Conservation (phyloP, 2,329 filamentous ascomycete species). For the Microdochium paspali region DNA sequence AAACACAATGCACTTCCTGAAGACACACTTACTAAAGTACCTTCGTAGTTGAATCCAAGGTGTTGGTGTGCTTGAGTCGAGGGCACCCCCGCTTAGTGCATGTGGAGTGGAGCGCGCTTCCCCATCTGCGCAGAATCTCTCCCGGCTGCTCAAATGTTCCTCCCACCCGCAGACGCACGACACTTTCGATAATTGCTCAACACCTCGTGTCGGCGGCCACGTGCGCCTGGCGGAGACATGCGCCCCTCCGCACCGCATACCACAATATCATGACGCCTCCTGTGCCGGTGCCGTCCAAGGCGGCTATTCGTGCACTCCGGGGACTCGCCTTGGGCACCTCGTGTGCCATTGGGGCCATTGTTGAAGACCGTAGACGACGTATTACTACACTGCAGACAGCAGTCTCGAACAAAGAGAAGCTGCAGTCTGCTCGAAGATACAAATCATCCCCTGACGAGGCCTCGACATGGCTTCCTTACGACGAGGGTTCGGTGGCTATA, state of each 20-base stretch:
- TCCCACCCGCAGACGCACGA: background rate
- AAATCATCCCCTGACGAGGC: background rate
- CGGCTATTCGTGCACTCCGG: constrained; percentile 44
- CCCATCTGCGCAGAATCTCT: too few relatives aligned
- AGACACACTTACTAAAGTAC: too few relatives aligned
- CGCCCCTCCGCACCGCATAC: too few relatives aligned
- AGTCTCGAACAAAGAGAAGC: constrained; percentile 41
- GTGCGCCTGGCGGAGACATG: background rate
- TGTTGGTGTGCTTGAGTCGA: too few relatives aligned
- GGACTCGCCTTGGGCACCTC: constrained; percentile 47
- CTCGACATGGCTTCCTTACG: constrained; percentile 1
- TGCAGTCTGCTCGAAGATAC: constrained; percentile 29
- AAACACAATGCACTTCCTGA: too few relatives aligned
- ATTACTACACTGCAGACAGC: constrained; percentile 40
- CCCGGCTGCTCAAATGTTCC: too few relatives aligned
- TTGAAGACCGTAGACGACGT: constrained; percentile 47
- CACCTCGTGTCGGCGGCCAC: background rate
- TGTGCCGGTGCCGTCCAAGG: constrained; percentile 43
- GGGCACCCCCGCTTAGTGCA: too few relatives aligned
- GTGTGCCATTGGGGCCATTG: constrained; percentile 43
- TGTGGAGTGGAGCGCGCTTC: too few relatives aligned
- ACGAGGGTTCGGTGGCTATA: constrained; percentile 4
- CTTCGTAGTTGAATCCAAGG: too few relatives aligned
- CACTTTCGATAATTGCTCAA: background rate
- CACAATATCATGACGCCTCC: constrained; percentile 31